Evolutionary conservation across 2,329 filamentous ascomycete species (phyloP), one percentile per base, ranked within the genome.

Genomic region (Aspergillus vadensis): DNA sequence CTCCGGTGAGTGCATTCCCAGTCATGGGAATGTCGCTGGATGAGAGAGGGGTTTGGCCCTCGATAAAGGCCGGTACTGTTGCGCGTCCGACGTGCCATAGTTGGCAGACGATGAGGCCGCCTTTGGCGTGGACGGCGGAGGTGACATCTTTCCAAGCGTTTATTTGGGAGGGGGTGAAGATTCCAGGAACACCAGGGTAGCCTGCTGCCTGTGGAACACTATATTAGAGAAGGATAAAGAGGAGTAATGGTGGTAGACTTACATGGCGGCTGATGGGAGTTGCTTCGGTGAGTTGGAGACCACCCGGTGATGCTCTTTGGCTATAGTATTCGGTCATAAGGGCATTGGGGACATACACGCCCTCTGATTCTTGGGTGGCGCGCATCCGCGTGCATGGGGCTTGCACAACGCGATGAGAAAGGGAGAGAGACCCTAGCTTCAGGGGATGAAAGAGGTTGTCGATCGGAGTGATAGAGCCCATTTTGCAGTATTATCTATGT

Each of bases 1-100:
- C 67, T 1, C 74, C 73, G 61, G 80, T 75, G 6, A 78, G 53
- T 44, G 75, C 78, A 48, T 74, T 76, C 2, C 78, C 78, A 23
- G 66, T 63, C 64, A 81, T 71, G 54, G 76, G 65, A 64, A 72
- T 71, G 57, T 66, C 71, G 68, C 63, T 75, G 44, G 67, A 54
- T 15, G 67, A 61, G 15, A 75, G 21, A n/a, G 65, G 53, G 8
- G 65, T 59, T 15, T 65, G 58, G 14, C 76, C 77, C 30, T 69
- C 72, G 2, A 77, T 72, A 53, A 79, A 76, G 0, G 74, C 73
- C 0, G 77, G 73, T 5, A 76, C 73, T 3, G 78, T 79, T 0
- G 72, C 72, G 0, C 74, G 70, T 12, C 74, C 74, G n/a, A 72
- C 70, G 48, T 74, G 71, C 74, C 74, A 77, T 2, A 77, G 60